Evolutionary conservation across 306 rosid genomes (phyloP), one percentile per base, ranked within the genome.

Genomic region (Heteromeles arbutifolia): DNA sequence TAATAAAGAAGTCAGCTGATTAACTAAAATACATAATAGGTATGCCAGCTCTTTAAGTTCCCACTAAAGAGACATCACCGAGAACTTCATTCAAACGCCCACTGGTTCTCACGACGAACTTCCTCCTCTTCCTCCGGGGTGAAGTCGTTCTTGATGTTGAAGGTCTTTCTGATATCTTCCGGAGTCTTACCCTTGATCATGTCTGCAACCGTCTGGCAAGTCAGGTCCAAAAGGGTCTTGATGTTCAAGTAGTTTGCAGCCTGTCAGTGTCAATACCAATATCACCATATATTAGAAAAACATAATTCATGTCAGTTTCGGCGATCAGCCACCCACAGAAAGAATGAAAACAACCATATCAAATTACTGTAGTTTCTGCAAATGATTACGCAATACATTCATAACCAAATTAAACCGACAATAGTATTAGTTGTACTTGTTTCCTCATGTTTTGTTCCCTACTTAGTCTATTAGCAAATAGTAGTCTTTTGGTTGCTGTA

Each of bases 111-210:
- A 73, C 91, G 74, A 41, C 96, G 92, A 77, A 89, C 88, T 79
- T 90, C 93, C 69, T 89, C 93, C 86, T 91, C 97, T 79, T 93
- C 98, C 84, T 91, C 97, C 0, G 89, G 85, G 12, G 90, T 85
- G 78, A 90, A 91, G 72, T 91, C 97, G 62, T 93, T 90, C 84
- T 86, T 87, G 57, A 93, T 93, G 68, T 84, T 90, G 31, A 93
- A 93, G 32, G 90, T 90, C 85, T 81, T 89, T 34, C 93, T 85
- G 32, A 93, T 89, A 76, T 89, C 96, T 84, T 93, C 96, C 0
- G 95, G 93, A 9, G 90, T 89, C 87, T 89, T 93, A 2, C 93
- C 96, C 79, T 89, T 93, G 78, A 93, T 87, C 96, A 91, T 90
- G 76, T 93, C 89, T 0, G 97, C 98, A 4, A 91, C 93, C 37